Percentiles rank a stretch among this genome's conserved stretches.
Conservation (phyloP, 208 protist genomes). For the Leishmania tropica region DNA sequence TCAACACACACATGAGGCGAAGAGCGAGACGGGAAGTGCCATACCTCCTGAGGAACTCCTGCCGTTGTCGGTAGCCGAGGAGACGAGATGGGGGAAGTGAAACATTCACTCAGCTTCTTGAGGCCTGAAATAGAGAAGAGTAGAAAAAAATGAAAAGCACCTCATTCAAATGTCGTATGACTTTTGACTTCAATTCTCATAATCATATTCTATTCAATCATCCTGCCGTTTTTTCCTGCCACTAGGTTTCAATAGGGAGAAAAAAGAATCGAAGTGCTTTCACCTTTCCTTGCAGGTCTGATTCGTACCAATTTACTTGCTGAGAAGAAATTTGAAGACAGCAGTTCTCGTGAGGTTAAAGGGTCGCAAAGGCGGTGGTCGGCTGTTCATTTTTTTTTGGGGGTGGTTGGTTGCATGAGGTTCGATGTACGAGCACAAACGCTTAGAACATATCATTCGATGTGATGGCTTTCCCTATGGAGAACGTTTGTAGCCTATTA, state of each 20-base stretch:
- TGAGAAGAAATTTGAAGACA: neutral
- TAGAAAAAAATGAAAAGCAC: neutral
- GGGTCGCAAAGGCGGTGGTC: neutral
- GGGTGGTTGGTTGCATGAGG: neutral
- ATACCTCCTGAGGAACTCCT: neutral
- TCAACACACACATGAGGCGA: neutral
- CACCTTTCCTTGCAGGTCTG: neutral
- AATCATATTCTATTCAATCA: neutral
- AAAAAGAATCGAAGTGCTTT: neutral
- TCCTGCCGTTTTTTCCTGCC: no score
- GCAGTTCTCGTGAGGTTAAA: neutral
- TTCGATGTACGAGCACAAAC: constrained; percentile 21
- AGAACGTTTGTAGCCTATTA: neutral
- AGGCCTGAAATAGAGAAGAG: no score
- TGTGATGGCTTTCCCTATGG: neutral
- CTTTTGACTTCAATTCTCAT: neutral
- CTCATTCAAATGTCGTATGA: neutral
- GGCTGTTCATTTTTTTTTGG: neutral
- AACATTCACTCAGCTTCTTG: neutral
- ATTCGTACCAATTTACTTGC: neutral
- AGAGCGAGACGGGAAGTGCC: neutral
- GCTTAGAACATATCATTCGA: neutral
- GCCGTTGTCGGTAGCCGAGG: neutral
- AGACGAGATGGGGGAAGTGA: neutral
- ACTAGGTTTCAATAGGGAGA: neutral